Base-by-base conservation (phyloP, 495 filamentous ascomycete species). In the Aspergillus panamensis region DNA sequence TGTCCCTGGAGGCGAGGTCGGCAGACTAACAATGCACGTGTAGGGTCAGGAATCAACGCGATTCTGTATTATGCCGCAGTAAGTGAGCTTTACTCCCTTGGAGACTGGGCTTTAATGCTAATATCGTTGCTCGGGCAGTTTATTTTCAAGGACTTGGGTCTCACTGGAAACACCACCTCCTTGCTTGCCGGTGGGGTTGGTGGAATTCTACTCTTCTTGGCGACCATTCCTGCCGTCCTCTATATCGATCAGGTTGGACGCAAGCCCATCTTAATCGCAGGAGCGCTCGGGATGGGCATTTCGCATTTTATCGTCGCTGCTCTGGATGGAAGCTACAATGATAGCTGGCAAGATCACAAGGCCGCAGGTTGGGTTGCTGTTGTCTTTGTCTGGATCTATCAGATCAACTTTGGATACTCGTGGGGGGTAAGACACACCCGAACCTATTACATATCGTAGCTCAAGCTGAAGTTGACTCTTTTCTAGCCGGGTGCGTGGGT, bases 191-290 rank as follows among this genome's bases (percentile, higher is more conserved):
- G 85, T 2, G 86, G 87, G 17, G 78, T 90, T n/a, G 87, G 86
- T 58, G 90, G 89, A 62, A 87, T 88, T 17, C 69, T 89, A 13
- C 87, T 90, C 66, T 89, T 91, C 70, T 73, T 90, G 61, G 55
- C 55, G 3, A 57, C 55, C 12, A 75, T 82, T 12, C 73, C 86
- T 39, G 85, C 84, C 51, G 88, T 86, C 63, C 80, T 89, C 64
- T 89, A 84, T 74, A 85, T 91, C 61, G 88, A 92, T 63, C 81
- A 81, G 54, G 83, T 84, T 30, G 88, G 88, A 29, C 87, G 88
- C 14, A 81, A 88, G 58, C 82, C 85, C n/a, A 78, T 92, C n/a
- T 79, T 95, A 20, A 82, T 92, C 47, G 83, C 75, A 8, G 89
- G 90, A 43, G 87, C 85, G 8, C 66, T 88, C 40, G 84, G 82